Conservation (phyloP, 2,329 filamentous ascomycete species). For the Diaporthe sp. region DNA sequence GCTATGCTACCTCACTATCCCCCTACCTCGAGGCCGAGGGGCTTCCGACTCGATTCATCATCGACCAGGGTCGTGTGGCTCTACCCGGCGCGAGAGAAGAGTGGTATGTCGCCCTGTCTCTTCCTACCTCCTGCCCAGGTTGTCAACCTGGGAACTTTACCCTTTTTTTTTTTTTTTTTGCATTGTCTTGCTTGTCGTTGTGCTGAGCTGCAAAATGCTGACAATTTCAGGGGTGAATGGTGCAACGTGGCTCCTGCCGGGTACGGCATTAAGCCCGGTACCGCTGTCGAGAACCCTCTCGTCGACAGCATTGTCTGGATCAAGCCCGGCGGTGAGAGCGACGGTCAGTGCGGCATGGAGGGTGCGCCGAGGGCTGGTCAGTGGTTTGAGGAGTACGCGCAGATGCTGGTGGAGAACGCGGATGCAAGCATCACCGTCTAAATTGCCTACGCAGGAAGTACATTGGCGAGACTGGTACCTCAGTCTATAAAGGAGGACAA, state of each 20-base stretch:
- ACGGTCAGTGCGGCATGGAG: constrained; percentile 56
- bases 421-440: constrained; percentile 41
- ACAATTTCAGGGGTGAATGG: constrained; percentile 10
- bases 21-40: constrained; percentile 55
- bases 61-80: constrained; percentile 60
- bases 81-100: constrained; percentile 53
- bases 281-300: constrained; percentile 51
- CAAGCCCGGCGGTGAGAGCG: constrained; percentile 61
- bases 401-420: constrained; percentile 58
- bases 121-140: not conserved
- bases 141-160: too few relatives aligned
- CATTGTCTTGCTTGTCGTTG: not conserved
- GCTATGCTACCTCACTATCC: constrained; percentile 56
- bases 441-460: not conserved
- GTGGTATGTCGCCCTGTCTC: constrained; percentile 46
- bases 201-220: not conserved
- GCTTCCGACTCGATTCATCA: constrained; percentile 59
- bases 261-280: constrained; percentile 43
- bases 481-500: not conserved
- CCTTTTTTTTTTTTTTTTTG: not conserved
- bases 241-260: constrained; percentile 9
- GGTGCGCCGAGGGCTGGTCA: constrained; percentile 55
- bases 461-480: not conserved
- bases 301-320: constrained; percentile 61
- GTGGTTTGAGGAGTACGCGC: constrained; percentile 59